Base-by-base conservation (phyloP, 108 stramenopile genomes). In the Conticribra guillardii region DNA sequence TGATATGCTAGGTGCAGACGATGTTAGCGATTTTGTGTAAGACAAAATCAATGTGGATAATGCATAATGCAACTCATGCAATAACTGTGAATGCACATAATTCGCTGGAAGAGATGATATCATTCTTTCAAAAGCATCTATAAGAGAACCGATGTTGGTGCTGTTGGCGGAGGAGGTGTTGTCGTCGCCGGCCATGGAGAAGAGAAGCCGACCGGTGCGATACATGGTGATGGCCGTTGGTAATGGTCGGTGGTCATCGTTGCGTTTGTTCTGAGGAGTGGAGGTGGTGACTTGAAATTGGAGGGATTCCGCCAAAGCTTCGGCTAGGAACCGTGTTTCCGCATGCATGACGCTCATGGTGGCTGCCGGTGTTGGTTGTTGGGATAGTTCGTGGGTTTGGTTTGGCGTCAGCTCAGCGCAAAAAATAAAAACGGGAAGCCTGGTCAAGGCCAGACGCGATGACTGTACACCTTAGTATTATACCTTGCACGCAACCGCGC, bases 191-290 rank as follows among this genome's bases (percentile, higher is more conserved):
- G 28, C 4, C 17, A 41, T 22, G 33, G 78, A 24, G 63, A 64
- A 81, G 27, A 81, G 80, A 48, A 81, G 31, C 16, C 74, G 55
- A 16, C 80, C 80, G 28, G 74, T 76, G 26, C 80, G 80, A 61
- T 81, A 76, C 17, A 81, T 29, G 7, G 63, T 64, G 29, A 76
- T 53, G 16, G 80, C 16, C 14, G 75, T 49, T 26, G 74, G 79
- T 31, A 79, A 66, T 22, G 30, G n/a, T n/a, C n/a, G 24, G 28
- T 9, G 3, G 17, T 24, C 17, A 29, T 31, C 46, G 28, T 24
- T 7, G 48, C 17, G 0, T 15, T 50, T 30, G 27, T 16, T 19
- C 15, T 47, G 19, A 3, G 45, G 5, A 7, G 32, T 21, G 27
- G 58, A 7, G 15, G 32, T 19, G 46, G 8, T 45, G 31, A 41